These are phyloP conservation scores for Nothophytophthora sp. DNA, from an alignment of 352 stramenopile genomes.

Conservation along the genomic window DNA sequence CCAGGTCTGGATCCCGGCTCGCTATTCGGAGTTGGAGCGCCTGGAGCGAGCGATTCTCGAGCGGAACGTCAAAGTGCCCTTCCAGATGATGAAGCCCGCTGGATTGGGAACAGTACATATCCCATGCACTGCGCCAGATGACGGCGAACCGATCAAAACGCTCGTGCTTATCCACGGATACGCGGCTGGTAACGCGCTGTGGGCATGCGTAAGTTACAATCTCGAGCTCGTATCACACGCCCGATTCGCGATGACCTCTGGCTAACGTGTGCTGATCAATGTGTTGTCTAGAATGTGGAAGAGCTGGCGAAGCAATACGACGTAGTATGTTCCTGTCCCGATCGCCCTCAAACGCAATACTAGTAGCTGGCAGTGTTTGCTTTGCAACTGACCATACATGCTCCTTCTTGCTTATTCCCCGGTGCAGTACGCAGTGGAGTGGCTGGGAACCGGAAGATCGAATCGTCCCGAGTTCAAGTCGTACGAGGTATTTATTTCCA, in stretches of 20 bases:
- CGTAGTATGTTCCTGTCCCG: slow-evolving; percentile 34
- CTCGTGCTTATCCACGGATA: slow-evolving; percentile 73
- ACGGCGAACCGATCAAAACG: slow-evolving; percentile 9
- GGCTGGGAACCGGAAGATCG: slow-evolving; percentile 62
- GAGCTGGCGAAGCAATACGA: slow-evolving; percentile 55
- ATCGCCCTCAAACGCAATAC: no score
- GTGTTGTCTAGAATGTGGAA: slow-evolving; percentile 55
- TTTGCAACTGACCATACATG: slow-evolving; percentile 5
- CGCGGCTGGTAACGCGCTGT: slow-evolving; percentile 64
- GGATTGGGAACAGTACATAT: slow-evolving; percentile 65
- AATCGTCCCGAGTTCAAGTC: slow-evolving; percentile 58
- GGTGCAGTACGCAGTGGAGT: slow-evolving; percentile 70
- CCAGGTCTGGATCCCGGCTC: slow-evolving; percentile 50
- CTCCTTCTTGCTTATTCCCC: background rate
- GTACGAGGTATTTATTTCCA: slow-evolving; percentile 39
- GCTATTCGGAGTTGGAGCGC: slow-evolving; percentile 45
- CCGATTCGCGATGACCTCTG: background rate
- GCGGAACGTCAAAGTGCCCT: slow-evolving; percentile 40
- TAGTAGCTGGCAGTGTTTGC: background rate
- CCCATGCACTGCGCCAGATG: slow-evolving; percentile 34
- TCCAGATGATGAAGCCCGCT: slow-evolving; percentile 52
- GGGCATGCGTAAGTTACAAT: slow-evolving; percentile 52
- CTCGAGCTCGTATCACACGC: background rate
- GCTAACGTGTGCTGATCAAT: background rate
- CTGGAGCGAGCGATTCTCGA: slow-evolving; percentile 50